These are phyloP conservation scores for Corniculantispora saksenae DNA, from an alignment of 2,329 filamentous ascomycete species.

Conservation along the genomic window DNA sequence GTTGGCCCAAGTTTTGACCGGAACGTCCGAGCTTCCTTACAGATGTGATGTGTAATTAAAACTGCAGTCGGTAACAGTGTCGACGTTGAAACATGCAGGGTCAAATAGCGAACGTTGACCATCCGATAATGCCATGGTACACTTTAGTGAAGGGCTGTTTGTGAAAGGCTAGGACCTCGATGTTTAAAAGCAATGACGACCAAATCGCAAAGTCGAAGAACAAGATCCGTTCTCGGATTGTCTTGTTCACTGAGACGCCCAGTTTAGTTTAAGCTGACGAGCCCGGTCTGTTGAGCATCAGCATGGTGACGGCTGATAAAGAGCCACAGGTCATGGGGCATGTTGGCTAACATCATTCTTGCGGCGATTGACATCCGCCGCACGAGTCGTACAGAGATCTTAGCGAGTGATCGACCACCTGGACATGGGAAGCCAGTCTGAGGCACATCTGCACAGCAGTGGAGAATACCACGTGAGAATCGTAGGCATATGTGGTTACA, in stretches of 20 bases:
- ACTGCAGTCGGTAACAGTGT: neutral
- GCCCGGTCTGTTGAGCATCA: no score
- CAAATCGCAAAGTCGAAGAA: no score
- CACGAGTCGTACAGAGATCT: slow-evolving; percentile 11
- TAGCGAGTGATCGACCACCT: slow-evolving; percentile 5
- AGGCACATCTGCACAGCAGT: slow-evolving; percentile 16
- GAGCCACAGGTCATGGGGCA: no score
- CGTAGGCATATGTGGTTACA: slow-evolving; percentile 8
- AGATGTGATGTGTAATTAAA: neutral
- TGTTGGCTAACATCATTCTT: neutral
- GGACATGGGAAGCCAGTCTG: neutral
- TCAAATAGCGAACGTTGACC: neutral
- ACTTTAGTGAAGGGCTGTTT: no score
- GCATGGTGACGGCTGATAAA: no score
- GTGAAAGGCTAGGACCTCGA: no score
- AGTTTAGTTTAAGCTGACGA: no score
- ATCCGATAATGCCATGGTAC: neutral
- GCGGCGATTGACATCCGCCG: neutral
- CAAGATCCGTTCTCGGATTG: no score
- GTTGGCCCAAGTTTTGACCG: neutral
- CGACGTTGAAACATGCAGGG: neutral
- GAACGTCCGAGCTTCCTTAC: neutral
- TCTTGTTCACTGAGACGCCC: no score
- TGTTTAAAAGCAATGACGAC: no score
- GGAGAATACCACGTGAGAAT: slow-evolving; percentile 18